phyloP scores from a whole-genome alignment of 129 eudicot genomes.

The Lonicera japonica region DNA sequence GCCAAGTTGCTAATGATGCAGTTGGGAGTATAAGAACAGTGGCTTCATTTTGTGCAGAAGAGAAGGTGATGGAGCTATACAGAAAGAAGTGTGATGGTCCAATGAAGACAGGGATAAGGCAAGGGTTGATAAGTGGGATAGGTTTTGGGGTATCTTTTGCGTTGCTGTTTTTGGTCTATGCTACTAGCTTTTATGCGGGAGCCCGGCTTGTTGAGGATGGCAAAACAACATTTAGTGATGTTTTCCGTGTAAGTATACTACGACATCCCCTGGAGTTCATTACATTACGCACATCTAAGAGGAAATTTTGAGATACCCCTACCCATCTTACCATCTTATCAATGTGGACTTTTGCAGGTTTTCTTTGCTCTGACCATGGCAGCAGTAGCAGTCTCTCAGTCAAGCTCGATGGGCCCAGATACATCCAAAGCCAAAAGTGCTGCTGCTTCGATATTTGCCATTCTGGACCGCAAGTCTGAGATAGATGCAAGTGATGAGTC shows the following conservation, averaged over 20 bases:
- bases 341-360: slow-evolving; percentile 40
- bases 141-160: slow-evolving; percentile 65
- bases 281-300: no score
- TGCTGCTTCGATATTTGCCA: slow-evolving; percentile 58
- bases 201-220: slow-evolving; percentile 64
- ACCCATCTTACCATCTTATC: no score
- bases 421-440: slow-evolving; percentile 67
- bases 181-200: slow-evolving; percentile 65
- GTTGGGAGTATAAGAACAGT: slow-evolving; percentile 89
- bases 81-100: slow-evolving; percentile 71
- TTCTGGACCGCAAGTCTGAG: slow-evolving; percentile 62
- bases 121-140: slow-evolving; percentile 72
- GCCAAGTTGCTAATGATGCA: slow-evolving; percentile 87
- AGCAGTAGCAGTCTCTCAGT: slow-evolving; percentile 56
- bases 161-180: slow-evolving; percentile 59
- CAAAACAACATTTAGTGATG: slow-evolving; percentile 46
- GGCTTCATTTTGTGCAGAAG: slow-evolving; percentile 92
- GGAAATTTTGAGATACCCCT: no score
- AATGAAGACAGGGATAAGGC: slow-evolving; percentile 54
- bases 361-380: slow-evolving; percentile 77
- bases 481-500: slow-evolving; percentile 75
- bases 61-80: slow-evolving; percentile 61
- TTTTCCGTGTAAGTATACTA: slow-evolving; percentile 51
- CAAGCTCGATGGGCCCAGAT: slow-evolving; percentile 65
- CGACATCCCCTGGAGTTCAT: neutral